phyloP scores from a whole-genome alignment of 768 basidiomycete species.

The Mycena sanguinolenta region DNA sequence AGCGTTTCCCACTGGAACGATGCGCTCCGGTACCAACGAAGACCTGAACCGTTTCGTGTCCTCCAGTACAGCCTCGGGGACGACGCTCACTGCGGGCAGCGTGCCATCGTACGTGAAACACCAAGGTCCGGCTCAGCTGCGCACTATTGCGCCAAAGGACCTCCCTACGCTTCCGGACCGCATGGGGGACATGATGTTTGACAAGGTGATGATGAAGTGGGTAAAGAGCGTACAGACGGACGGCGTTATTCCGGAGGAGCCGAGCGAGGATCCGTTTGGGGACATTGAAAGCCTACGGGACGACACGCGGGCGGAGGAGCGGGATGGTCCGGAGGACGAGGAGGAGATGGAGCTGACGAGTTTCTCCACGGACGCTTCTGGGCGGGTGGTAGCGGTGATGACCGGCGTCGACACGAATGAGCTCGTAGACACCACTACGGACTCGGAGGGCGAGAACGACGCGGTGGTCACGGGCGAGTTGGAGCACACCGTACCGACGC shows the following conservation, averaged over 20 bases:
- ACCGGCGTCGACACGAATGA: slow-evolving; percentile 60
- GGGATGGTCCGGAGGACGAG: slow-evolving; percentile 64
- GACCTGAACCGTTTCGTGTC: slow-evolving; percentile 93
- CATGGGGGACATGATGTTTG: slow-evolving; percentile 91
- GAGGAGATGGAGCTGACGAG: slow-evolving; percentile 79
- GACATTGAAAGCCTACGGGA: slow-evolving; percentile 91
- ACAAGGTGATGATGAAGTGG: slow-evolving; percentile 88
- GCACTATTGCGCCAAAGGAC: slow-evolving; percentile 85
- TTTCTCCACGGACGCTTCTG: slow-evolving; percentile 79
- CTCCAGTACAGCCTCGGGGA: slow-evolving; percentile 85
- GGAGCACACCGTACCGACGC: slow-evolving; percentile 17
- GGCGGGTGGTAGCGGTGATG: slow-evolving; percentile 65
- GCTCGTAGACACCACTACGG: slow-evolving; percentile 59
- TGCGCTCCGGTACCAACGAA: slow-evolving; percentile 67
- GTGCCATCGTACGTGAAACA: slow-evolving; percentile 90
- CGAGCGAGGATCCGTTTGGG: slow-evolving; percentile 90
- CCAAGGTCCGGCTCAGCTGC: slow-evolving; percentile 81
- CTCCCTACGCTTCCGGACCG: slow-evolving; percentile 80
- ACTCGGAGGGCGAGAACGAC: slow-evolving; percentile 62
- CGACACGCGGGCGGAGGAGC: slow-evolving; percentile 60
- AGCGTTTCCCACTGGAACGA: slow-evolving; percentile 64
- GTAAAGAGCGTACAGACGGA: slow-evolving; percentile 67
- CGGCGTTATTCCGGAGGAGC: slow-evolving; percentile 55
- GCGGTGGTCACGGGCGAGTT: slow-evolving; percentile 45
- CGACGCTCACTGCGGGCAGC: slow-evolving; percentile 78